A percentile compares a stretch with the other conserved stretches of the same genome.
Evolutionary conservation across 805 yeast genomes (phyloP).

Genomic region (Brettanomyces naardenensis): DNA sequence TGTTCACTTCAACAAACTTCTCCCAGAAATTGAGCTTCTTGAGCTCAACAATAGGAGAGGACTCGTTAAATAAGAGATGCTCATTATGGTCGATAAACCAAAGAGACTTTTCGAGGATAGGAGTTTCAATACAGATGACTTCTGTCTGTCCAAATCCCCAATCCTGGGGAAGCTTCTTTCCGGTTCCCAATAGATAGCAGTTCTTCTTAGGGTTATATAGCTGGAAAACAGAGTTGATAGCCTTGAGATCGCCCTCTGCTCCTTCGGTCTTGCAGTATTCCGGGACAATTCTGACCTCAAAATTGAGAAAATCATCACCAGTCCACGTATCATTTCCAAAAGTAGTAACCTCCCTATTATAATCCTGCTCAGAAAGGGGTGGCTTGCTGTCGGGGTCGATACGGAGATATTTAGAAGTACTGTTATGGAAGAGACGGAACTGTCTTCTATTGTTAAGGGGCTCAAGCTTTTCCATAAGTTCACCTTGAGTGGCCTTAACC

Average conservation of each 20-base stretch:
- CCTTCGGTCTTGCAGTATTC: constrained; percentile 26
- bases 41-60: constrained; percentile 25
- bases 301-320: constrained; percentile 41
- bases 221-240: constrained; percentile 65
- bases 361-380: constrained; percentile 86
- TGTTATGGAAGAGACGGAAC: constrained; percentile 62
- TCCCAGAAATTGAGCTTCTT: constrained; percentile 33
- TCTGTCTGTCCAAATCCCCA: constrained; percentile 81
- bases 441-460: constrained; percentile 39
- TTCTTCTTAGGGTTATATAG: constrained; percentile 57
- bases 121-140: constrained; percentile 75
- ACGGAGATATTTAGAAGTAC: constrained; percentile 60
- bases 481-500: constrained; percentile 29
- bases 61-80: constrained; percentile 39
- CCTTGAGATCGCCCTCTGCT: constrained; percentile 33
- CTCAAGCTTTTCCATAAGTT: constrained; percentile 24
- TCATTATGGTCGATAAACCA: constrained; percentile 68
- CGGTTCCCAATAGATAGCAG: constrained; percentile 72
- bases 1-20: constrained; percentile 50
- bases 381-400: constrained; percentile 64
- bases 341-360: constrained; percentile 75
- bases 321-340: constrained; percentile 53
- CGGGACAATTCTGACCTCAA: constrained; percentile 48
- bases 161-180: constrained; percentile 54
- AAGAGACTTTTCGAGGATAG: constrained; percentile 56